Conservation (phyloP, 352 stramenopile genomes). For the Thalassiosira exigua region DNA sequence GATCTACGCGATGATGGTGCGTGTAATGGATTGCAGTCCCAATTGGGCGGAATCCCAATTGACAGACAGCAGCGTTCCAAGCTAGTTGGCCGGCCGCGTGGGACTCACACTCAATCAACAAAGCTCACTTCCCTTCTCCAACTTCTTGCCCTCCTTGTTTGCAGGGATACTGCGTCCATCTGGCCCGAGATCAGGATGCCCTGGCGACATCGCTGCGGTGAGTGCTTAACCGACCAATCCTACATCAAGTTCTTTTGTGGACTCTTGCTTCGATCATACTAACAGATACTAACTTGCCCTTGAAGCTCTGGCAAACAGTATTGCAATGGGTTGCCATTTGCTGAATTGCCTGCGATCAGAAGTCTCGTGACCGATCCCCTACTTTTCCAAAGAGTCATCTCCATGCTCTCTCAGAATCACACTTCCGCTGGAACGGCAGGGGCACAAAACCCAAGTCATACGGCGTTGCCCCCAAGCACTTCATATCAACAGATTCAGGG, state of each 20-base stretch:
- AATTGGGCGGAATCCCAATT: conserved; percentile 18
- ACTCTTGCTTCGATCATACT: too few relatives aligned
- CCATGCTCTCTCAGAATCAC: conserved; percentile 20
- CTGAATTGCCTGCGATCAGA: conserved; percentile 36
- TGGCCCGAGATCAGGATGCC: conserved; percentile 10
- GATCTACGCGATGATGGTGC: conserved; percentile 17
- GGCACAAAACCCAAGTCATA: background rate
- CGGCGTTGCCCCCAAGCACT: background rate
- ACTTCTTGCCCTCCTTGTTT: background rate
- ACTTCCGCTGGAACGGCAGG: conserved; percentile 1
- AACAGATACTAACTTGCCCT: too few relatives aligned
- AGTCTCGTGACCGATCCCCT: conserved; percentile 27
- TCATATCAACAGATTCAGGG: conserved; percentile 14
- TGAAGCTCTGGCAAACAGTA: conserved; percentile 5
- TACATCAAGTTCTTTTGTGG: too few relatives aligned
- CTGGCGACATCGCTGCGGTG: background rate
- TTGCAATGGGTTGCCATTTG: conserved; percentile 13
- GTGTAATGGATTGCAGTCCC: conserved; percentile 5
- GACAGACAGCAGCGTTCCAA: too few relatives aligned
- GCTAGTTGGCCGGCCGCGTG: too few relatives aligned
- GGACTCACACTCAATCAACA: too few relatives aligned
- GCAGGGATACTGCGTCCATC: conserved; percentile 26
- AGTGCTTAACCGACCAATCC: too few relatives aligned
- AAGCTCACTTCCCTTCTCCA: background rate
- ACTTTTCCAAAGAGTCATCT: conserved; percentile 32